Evolutionary conservation across 768 basidiomycete species (phyloP), one percentile per base, ranked within the genome.

Genomic region (Russula griseocarnosa): DNA sequence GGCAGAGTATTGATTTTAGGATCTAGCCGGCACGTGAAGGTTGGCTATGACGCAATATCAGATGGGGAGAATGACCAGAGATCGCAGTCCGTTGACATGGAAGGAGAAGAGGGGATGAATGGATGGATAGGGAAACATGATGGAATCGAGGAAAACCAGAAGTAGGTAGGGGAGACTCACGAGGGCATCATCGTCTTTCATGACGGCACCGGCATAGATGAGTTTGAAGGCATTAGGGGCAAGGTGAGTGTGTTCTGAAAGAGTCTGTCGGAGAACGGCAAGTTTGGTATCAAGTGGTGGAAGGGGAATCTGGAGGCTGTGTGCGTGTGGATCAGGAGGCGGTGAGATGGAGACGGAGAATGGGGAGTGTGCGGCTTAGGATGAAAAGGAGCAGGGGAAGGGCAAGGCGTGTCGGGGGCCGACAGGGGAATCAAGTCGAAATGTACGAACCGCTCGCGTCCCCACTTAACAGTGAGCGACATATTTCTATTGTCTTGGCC

Each of bases 191-290:
- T 94, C 86, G 72, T 96, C 92, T 69, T 87, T 88, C 83, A 98
- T 88, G 74, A 97, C 83, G 1, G 92, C 94, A 44, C 96, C 96
- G 52, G 88, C 84, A 76, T 90, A 87, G 67, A 98, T 85, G 71
- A 98, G 82, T 73, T 94, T 92, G 81, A 97, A 92, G 32, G 83
- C 82, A 67, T 81, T 70, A 32, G 75, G 73, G 0, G 87, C 83
- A 14, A 98, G 81, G 59, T 86, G 86, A 3, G 91, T 94, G 70
- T 87, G 84, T 6, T 86, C 81, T 16, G 91, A 86, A 56, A 97
- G 77, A 24, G 81, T 78, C 4, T 78, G 68, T 44, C 89, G 82
- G 57, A 95, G 74, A 9, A 75, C 74, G 28, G 78, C 77, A 53
- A 94, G 81, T 14, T 81, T 81, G 0, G 88, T 83, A 57, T 80